Conservation (phyloP, 768 basidiomycete genomes). For the Tulasnella sp. region DNA sequence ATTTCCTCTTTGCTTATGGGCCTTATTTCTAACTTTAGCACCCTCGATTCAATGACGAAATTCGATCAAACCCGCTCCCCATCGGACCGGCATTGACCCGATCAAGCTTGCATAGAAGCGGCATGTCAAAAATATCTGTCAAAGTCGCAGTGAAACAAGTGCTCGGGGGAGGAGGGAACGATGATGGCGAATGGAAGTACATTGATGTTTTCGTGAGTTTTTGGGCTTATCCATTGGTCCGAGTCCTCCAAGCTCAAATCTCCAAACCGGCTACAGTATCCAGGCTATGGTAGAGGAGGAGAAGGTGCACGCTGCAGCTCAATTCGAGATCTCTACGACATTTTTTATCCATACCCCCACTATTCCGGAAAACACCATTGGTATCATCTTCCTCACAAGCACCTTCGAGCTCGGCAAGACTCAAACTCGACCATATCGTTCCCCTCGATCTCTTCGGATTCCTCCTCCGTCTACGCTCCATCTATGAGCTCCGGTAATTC, state of each 20-base stretch:
- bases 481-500: background rate
- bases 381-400: background rate
- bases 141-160: slow-evolving; percentile 6
- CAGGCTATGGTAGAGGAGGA: slow-evolving; percentile 6
- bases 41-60: background rate
- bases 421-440: background rate
- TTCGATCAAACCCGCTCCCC: background rate
- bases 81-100: background rate
- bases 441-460: slow-evolving; percentile 1
- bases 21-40: background rate
- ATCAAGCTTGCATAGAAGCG: background rate
- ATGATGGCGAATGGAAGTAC: slow-evolving; percentile 11
- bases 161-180: slow-evolving; percentile 9
- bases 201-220: slow-evolving; percentile 7
- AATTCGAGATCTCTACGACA: background rate
- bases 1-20: background rate
- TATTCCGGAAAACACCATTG: background rate
- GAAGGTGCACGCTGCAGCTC: background rate
- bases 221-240: no score
- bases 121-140: slow-evolving; percentile 5
- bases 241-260: background rate
- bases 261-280: background rate
- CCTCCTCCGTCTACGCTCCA: background rate
- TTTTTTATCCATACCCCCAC: background rate
- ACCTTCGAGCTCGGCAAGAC: background rate